phyloP scores from a whole-genome alignment of 78 protist species.

The Pelomyxa schiedti region DNA sequence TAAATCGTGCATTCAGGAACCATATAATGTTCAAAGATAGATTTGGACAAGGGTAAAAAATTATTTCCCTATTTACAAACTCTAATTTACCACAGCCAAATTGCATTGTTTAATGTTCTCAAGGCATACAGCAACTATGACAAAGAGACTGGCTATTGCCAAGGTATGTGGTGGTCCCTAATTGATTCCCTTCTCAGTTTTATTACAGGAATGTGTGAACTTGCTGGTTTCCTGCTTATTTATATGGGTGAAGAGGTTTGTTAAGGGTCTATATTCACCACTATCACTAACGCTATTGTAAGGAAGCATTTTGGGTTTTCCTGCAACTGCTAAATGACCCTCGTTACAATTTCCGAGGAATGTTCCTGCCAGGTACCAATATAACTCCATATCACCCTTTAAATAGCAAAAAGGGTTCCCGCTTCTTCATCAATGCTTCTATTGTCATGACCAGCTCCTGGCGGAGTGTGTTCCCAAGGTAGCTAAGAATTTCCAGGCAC shows the following conservation, averaged over 20 bases:
- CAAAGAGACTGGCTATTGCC: conserved; percentile 55
- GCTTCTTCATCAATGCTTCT: not conserved
- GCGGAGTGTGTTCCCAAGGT: not conserved
- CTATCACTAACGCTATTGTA: not conserved
- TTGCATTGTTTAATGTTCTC: conserved; percentile 34
- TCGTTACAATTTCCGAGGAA: conserved; percentile 23
- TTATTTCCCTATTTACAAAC: conserved; percentile 16
- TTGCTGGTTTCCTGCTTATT: conserved; percentile 50
- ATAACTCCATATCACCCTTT: too few relatives aligned
- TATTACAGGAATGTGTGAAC: conserved; percentile 50
- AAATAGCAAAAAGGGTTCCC: too few relatives aligned
- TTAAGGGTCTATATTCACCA: not conserved
- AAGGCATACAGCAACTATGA: conserved; percentile 54
- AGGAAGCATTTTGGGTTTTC: conserved; percentile 56
- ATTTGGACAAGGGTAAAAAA: conserved; percentile 20
- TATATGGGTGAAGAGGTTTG: conserved; percentile 52
- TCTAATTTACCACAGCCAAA: not conserved
- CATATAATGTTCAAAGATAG: conserved; percentile 44
- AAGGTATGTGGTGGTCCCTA: too few relatives aligned
- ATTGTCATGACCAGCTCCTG: not conserved
- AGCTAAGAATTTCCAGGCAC: not conserved
- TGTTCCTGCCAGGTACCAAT: conserved; percentile 48
- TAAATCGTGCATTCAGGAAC: conserved; percentile 43
- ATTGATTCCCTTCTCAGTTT: too few relatives aligned
- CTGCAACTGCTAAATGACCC: conserved; percentile 25